Evolutionary conservation across 164 flowering plant genomes (phyloP).

Genomic region (Echeveria elegans): DNA sequence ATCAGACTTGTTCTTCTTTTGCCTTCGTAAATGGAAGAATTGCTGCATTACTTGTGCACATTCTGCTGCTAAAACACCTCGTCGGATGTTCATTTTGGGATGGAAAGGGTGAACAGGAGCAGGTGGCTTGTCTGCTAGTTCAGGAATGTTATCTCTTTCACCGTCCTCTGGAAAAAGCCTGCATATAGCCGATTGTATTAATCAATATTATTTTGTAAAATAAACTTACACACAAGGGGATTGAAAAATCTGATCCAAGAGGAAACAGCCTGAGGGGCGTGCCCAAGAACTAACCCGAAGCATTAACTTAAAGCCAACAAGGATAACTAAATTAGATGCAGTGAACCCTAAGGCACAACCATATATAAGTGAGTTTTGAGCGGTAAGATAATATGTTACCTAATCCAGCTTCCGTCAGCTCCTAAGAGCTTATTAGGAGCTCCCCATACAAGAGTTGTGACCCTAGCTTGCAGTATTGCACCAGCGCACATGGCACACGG

Average conservation of each 20-base stretch:
- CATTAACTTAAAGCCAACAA: too few species aligned
- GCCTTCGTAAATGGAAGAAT: conserved; percentile 81
- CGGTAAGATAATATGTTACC: conserved; percentile 27
- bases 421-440: conserved; percentile 98
- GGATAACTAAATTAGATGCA: neutral
- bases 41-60: conserved; percentile 87
- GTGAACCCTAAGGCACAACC: too few species aligned
- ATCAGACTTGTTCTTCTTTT: conserved; percentile 35
- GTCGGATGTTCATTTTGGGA: conserved; percentile 63
- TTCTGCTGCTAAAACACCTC: conserved; percentile 63
- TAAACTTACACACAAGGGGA: neutral
- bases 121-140: conserved; percentile 38
- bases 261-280: neutral
- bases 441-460: conserved; percentile 86
- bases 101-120: conserved; percentile 92
- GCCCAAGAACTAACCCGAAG: neutral
- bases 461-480: conserved; percentile 89
- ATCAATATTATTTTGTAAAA: neutral
- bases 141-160: conserved; percentile 36
- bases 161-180: conserved; percentile 68
- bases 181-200: conserved; percentile 15
- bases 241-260: too few species aligned
- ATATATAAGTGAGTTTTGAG: neutral
- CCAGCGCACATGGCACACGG: conserved; percentile 99
- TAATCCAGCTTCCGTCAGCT: conserved; percentile 99